Base-by-base conservation (phyloP, 306 rosid species). In the Crotalaria pallida region DNA sequence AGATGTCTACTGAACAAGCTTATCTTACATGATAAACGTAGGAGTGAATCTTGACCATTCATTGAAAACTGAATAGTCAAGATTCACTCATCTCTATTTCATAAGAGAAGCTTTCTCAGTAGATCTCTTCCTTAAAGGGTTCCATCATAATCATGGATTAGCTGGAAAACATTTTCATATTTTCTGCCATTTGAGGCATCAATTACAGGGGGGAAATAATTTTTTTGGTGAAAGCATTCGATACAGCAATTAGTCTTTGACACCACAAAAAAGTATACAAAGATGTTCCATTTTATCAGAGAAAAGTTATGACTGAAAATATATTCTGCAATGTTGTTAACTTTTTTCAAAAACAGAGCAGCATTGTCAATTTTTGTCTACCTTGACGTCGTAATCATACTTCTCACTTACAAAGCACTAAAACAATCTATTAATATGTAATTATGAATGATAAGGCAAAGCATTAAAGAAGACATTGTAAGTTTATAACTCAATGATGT, bases 381-480 rank as follows among this genome's bases (percentile, higher is more conserved):
- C 47, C 5, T 34, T 12, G 69, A 17, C 1, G 44, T 24, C 56
- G 18, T 52, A n/a, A n/a, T 76, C 24, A 3, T 49, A 68, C 48
- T 36, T 36, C 38, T 9, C 22, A 6, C 40, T 21, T 9, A 50
- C 49, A 10, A 64, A 52, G 41, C 23, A 67, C 22, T 23, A 10
- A 64, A 52, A 61, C 33, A 67, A 43, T 33, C 19, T 69, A 41
- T 31, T 58, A 29, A 31, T 58, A 22, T 17, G 58, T 34, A 45
- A 45, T 26, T 57, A 70, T 19, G 59, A 56, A 73, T 49, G 44
- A 51, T 52, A 57, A 69, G 38, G 48, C 13, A 58, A 50, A 64
- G 17, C 15, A 21, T 31, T 50, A 31, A 53, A n/a, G 10, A 31
- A 58, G 50, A 33, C 4, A 52, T n/a, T 27, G 34, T 52, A 62